Evolutionary conservation across 169 alveolate species (phyloP), one percentile per base, ranked within the genome.

Genomic region (Plasmodium reichenowi): DNA sequence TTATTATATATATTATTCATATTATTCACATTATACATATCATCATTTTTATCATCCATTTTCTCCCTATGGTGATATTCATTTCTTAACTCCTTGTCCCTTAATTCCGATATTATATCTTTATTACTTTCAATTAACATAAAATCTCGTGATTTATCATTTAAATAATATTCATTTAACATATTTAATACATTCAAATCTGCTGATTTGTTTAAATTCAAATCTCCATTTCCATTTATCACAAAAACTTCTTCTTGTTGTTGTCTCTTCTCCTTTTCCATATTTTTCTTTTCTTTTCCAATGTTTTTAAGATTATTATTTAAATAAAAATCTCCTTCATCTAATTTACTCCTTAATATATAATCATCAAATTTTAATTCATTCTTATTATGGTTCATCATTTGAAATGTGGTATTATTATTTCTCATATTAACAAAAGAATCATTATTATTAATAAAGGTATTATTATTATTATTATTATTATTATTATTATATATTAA

Each of bases 151-250:
- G 71, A 15, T n/a, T 78, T 66, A n/a, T 47, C 43, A 48, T 38
- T 59, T 59, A 64, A 15, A n/a, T 78, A 78, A 56, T 78, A 78
- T 32, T 78, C 67, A 78, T 78, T 78, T 58, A 78, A n/a, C 8
- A 78, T 48, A 7, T 78, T 78, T 47, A 78, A 47, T 17, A 71
- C 78, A 47, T 78, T 78, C 15, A 66, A 5, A 56, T 78, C 76
- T n/a, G 64, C 12, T 38, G 52, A n/a, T 12, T 62, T 10, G 47
- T 78, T 56, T 29, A 64, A n/a, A 48, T 78, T 78, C 4, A 52
- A 12, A 22, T 74, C 59, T 45, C 17, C 74, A 43, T 78, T 59
- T n/a, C 50, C 60, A 15, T 20, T 48, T 15, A 66, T 26, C 6
- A 50, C 50, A 6, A 78, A 66, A 7, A 50, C 15, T 13, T 78